A percentile compares a stretch with the other conserved stretches of the same genome.
These are phyloP conservation scores for Halenospora varia DNA, from an alignment of 495 filamentous ascomycete species.

Conservation along the genomic window DNA sequence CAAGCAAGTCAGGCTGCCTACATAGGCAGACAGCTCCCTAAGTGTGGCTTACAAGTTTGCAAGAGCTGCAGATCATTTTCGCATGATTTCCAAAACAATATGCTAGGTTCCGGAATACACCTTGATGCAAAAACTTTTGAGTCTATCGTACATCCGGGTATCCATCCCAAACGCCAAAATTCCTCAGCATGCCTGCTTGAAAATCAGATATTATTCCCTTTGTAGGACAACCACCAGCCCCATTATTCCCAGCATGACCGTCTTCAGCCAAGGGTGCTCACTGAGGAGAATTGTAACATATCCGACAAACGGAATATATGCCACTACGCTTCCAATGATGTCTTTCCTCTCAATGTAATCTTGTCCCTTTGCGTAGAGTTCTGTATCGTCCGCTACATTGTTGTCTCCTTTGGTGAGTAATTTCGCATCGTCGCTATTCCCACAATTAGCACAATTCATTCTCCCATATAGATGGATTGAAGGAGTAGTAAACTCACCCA, in stretches of 20 bases:
- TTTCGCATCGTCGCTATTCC: slow-evolving; percentile 38
- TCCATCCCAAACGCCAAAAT: slow-evolving; percentile 20
- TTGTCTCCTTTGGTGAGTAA: slow-evolving; percentile 99
- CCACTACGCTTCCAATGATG: slow-evolving; percentile 90
- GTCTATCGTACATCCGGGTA: slow-evolving; percentile 10
- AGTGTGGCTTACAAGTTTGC: neutral
- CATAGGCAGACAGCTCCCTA: neutral
- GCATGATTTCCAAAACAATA: neutral
- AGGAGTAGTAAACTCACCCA: slow-evolving; percentile 35
- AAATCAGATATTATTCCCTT: slow-evolving; percentile 55
- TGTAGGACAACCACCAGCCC: slow-evolving; percentile 91
- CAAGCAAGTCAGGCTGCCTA: too few relatives aligned
- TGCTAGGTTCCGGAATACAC: too few relatives aligned
- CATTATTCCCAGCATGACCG: slow-evolving; percentile 89
- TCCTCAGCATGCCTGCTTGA: neutral
- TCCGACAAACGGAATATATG: slow-evolving; percentile 92
- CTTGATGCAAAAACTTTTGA: neutral
- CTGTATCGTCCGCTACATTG: slow-evolving; percentile 90
- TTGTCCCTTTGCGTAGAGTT: slow-evolving; percentile 83
- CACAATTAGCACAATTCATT: slow-evolving; percentile 7
- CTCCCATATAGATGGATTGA: neutral
- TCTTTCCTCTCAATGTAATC: slow-evolving; percentile 81
- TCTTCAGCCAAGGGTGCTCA: slow-evolving; percentile 97
- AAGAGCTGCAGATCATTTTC: neutral
- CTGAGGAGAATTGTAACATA: slow-evolving; percentile 97